Evolutionary conservation across 495 filamentous ascomycete genomes (phyloP).

Genomic region (Podospora comata): DNA sequence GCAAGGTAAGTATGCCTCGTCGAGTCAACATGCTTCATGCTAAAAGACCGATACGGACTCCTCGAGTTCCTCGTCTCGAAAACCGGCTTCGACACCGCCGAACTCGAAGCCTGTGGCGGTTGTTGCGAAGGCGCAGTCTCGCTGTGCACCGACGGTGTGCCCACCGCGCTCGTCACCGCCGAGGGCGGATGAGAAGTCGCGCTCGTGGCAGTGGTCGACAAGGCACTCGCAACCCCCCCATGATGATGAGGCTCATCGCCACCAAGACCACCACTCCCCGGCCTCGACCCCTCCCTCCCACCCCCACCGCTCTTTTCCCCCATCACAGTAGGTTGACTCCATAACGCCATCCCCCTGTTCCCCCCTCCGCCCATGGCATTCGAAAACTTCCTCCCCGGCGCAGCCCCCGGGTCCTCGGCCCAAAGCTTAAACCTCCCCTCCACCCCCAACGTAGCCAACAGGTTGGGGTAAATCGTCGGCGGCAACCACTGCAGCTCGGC

Average conservation of each 20-base stretch:
- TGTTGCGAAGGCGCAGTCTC: background rate
- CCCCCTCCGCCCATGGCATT: constrained; percentile 7
- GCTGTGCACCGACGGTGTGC: background rate
- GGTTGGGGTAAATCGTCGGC: constrained; percentile 54
- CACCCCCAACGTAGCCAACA: constrained; percentile 66
- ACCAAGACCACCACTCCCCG: too few relatives aligned
- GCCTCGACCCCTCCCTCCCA: background rate
- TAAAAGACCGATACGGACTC: constrained; percentile 64
- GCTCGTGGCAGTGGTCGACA: too few relatives aligned
- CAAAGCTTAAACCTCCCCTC: constrained; percentile 86
- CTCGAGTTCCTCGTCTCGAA: constrained; percentile 44
- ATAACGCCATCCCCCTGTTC: background rate
- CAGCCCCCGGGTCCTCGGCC: constrained; percentile 78
- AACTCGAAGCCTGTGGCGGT: background rate
- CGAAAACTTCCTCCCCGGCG: constrained; percentile 75
- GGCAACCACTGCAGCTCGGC: constrained; percentile 75
- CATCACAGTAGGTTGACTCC: background rate
- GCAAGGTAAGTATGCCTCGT: constrained; percentile 74
- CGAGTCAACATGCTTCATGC: constrained; percentile 69
- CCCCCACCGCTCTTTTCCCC: background rate
- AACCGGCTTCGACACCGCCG: constrained; percentile 32
- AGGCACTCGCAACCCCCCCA: too few relatives aligned
- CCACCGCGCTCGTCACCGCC: background rate
- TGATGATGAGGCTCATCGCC: too few relatives aligned
- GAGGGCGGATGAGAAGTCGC: background rate